Conservation (phyloP, 257 asterid species). For the Plantago major region DNA sequence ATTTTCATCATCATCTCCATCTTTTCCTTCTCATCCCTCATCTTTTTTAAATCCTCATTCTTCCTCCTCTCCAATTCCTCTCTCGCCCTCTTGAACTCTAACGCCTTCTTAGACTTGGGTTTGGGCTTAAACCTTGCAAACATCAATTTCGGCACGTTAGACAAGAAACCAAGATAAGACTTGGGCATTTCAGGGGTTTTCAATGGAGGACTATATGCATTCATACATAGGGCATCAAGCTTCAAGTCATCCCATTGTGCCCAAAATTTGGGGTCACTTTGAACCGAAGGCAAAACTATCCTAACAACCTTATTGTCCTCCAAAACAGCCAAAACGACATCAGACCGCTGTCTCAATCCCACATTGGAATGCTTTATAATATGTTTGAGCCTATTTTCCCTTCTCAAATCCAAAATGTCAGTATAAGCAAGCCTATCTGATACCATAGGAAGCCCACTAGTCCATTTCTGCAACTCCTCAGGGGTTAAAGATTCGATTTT, state of each 20-base stretch:
- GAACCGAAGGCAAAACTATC: conserved; percentile 73
- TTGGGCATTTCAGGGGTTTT: conserved; percentile 59
- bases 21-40: conserved; percentile 47
- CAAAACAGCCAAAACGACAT: conserved; percentile 80
- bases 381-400: conserved; percentile 69
- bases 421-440: conserved; percentile 66
- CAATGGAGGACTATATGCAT: conserved; percentile 78
- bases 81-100: conserved; percentile 70
- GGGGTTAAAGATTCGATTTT: conserved; percentile 51
- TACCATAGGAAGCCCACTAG: conserved; percentile 80
- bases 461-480: conserved; percentile 70
- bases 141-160: conserved; percentile 46
- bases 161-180: conserved; percentile 68
- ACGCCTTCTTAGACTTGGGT: conserved; percentile 77
- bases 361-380: conserved; percentile 55
- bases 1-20: conserved; percentile 50
- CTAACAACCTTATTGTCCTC: conserved; percentile 81
- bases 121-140: conserved; percentile 54
- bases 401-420: conserved; percentile 61
- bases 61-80: conserved; percentile 35
- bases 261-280: conserved; percentile 78
- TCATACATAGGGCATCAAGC: conserved; percentile 66
- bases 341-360: conserved; percentile 54
- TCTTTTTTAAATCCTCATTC: conserved; percentile 40
- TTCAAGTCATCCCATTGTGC: conserved; percentile 67